These are phyloP conservation scores for Penicillium sp. DNA, from an alignment of 2,329 filamentous ascomycete genomes.

Conservation along the genomic window DNA sequence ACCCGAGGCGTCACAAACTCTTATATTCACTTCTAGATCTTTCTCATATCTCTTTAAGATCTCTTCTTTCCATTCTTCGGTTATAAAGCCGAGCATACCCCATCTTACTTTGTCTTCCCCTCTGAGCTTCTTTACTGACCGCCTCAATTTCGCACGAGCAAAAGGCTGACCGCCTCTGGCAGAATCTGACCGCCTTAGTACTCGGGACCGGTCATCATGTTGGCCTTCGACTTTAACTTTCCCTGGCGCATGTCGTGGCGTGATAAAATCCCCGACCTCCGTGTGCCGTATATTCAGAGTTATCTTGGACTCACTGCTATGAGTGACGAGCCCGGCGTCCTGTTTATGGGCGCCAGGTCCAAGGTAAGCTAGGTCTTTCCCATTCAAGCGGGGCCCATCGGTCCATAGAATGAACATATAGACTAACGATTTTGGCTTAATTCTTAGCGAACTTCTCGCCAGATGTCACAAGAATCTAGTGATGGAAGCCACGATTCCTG, in stretches of 20 bases:
- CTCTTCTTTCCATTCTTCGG: background rate
- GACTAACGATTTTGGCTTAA: constrained; percentile 18
- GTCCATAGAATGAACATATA: constrained; percentile 4
- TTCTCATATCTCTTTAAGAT: background rate
- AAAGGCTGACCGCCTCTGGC: background rate
- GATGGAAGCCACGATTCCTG: constrained; percentile 26
- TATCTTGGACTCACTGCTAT: constrained; percentile 22
- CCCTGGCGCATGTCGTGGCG: background rate
- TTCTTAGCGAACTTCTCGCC: constrained; percentile 32
- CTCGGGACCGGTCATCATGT: constrained; percentile 13
- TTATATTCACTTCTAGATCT: background rate
- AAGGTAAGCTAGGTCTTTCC: constrained; percentile 33
- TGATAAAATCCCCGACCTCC: constrained; percentile 2
- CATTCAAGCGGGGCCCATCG: constrained; percentile 24
- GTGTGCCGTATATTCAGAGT: background rate
- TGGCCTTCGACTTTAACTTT: background rate
- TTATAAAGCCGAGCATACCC: background rate
- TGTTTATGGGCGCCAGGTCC: constrained; percentile 37
- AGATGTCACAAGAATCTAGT: constrained; percentile 36
- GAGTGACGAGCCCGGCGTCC: constrained; percentile 37
- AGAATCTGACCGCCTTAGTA: constrained; percentile 13
- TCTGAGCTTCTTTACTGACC: background rate
- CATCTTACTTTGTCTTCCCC: background rate
- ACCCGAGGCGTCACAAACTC: background rate
- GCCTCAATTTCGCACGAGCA: background rate